Conservation (phyloP, 2,329 filamentous ascomycete genomes). For the Massarina eburnea region DNA sequence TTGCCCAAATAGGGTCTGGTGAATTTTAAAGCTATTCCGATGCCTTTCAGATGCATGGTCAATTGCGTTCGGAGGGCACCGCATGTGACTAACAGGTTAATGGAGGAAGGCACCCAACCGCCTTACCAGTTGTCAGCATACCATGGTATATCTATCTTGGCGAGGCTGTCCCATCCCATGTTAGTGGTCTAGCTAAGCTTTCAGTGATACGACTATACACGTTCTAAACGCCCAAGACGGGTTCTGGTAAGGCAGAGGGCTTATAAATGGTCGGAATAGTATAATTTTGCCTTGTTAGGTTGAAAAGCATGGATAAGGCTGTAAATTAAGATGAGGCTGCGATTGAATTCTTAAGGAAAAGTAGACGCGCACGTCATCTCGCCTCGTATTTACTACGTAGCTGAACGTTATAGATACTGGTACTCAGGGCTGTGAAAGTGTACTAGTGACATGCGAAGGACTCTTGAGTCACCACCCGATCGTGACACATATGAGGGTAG, state of each 20-base stretch:
- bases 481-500: background rate
- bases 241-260: background rate
- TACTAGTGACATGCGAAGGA: background rate
- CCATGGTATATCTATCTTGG: too few species aligned
- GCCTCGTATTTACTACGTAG: background rate
- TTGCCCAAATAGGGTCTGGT: background rate
- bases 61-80: too few species aligned
- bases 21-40: background rate
- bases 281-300: background rate
- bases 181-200: too few species aligned
- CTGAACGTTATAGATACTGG: background rate
- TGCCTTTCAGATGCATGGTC: conserved; percentile 4
- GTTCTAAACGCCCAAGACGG: too few species aligned
- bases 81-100: too few species aligned
- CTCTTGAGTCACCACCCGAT: background rate
- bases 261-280: background rate
- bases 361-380: background rate
- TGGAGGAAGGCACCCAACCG: too few species aligned
- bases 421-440: background rate
- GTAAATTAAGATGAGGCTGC: background rate
- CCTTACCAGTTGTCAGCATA: too few species aligned
- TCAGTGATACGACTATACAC: too few species aligned
- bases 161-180: too few species aligned
- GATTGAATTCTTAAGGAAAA: background rate
- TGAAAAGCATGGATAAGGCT: background rate